Evolutionary conservation across 1,284 basidiomycete species (phyloP).

Genomic region (Moniliella sp.): DNA sequence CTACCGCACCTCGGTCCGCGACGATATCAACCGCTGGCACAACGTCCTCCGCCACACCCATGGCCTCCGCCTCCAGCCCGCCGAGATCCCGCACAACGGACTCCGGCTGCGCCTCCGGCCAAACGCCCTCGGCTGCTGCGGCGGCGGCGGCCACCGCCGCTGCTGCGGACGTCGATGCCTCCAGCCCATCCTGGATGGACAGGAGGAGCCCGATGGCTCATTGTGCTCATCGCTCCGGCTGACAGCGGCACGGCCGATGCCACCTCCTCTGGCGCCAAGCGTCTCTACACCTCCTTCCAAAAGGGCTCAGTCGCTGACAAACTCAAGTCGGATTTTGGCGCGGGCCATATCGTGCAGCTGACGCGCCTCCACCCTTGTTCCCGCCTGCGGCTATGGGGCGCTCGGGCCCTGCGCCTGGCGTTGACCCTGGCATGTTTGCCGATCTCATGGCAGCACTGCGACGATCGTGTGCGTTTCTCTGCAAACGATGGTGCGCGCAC

Average conservation of each 20-base stretch:
- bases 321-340: slow-evolving; percentile 74
- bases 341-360: slow-evolving; percentile 36
- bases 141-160: background rate
- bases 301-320: slow-evolving; percentile 70
- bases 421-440: slow-evolving; percentile 62
- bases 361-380: slow-evolving; percentile 11
- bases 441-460: slow-evolving; percentile 74
- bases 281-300: slow-evolving; percentile 48
- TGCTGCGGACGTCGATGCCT: background rate
- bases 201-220: slow-evolving; percentile 23
- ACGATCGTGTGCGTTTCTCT: slow-evolving; percentile 64
- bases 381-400: slow-evolving; percentile 49
- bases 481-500: slow-evolving; percentile 45
- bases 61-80: slow-evolving; percentile 2
- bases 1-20: slow-evolving; percentile 25
- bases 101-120: background rate
- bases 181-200: background rate
- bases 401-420: slow-evolving; percentile 37
- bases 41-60: slow-evolving; percentile 8
- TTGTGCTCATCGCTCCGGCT: slow-evolving; percentile 22
- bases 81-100: background rate
- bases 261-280: slow-evolving; percentile 9
- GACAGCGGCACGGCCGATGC: slow-evolving; percentile 3
- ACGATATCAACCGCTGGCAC: slow-evolving; percentile 23
- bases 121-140: background rate